Evolutionary conservation across 2,329 filamentous ascomycete species (phyloP), one percentile per base, ranked within the genome.

Genomic region (Chrysoporthe deuterocubensis): DNA sequence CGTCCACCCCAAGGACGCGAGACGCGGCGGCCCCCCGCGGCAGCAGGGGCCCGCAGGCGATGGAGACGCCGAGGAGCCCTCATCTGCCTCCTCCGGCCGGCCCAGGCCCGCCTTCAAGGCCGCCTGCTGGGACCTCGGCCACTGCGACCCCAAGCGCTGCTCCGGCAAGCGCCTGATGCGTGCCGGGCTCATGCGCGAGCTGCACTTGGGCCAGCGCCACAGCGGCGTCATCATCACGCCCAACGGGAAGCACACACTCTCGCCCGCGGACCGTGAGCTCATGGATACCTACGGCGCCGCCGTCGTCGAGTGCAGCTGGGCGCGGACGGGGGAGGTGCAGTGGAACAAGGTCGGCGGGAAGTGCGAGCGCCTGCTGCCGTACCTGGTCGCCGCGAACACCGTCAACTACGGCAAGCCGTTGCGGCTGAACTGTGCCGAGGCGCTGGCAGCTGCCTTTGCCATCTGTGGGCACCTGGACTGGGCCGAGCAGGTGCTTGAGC

Each of bases 341-440:
- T 99, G 95, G 89, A 85, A 84, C 68, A 92, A 92, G 72, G 97
- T 99, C 68, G 96, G 96, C 40, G 96, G 96, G 34, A 96, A 94
- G 79, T 97, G 94, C 79, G 94, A 97, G 82, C 85, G 96, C 65
- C 79, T 97, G 71, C 82, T 99, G 67, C 96, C 96, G 0, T 99
- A 99, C 78, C 89, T 99, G 8, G 94, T 99, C 62, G 96, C 96
- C 6, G 96, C 96, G 60, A 99, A 99, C 78, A 91, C 92, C 1
- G 96, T 97, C 76, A 99, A 99, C 81, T 99, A 99, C 80, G 96
- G 96, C 69, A 92, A 93, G 75, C 96, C 96, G 5, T 97, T 94
- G 92, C 86, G 94, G 65, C 79, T 99, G 71, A 99, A 99, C 79
- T 99, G 96, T 74, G 96, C 94, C 42, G 96, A 99, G 82, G 96